phyloP scores from a whole-genome alignment of 331 rosid species.

The Pyracantha coccinea region DNA sequence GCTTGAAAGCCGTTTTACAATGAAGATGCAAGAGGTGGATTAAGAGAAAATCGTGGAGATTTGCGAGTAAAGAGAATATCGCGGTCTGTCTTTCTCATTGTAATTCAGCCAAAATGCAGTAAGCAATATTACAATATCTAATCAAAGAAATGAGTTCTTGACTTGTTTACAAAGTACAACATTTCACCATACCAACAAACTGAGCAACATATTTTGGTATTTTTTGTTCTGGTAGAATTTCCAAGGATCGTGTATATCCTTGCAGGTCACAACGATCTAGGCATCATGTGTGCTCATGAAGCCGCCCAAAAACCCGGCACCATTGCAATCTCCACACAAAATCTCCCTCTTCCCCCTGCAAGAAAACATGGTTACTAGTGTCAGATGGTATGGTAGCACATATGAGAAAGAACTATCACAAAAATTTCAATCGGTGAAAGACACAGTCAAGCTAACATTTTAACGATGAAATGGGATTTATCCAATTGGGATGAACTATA shows the following conservation, averaged over 20 bases:
- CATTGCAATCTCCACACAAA: slow-evolving; percentile 83
- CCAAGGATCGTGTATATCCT: neutral
- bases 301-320: slow-evolving; percentile 95
- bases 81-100: neutral
- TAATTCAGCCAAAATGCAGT: neutral
- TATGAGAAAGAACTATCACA: neutral
- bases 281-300: slow-evolving; percentile 78
- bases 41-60: no score
- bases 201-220: neutral
- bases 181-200: neutral
- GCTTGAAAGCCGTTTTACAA: no score
- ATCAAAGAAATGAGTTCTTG: neutral
- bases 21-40: no score
- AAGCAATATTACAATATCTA: neutral
- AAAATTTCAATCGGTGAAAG: neutral
- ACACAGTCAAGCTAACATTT: neutral
- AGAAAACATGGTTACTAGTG: neutral
- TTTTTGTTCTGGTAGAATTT: no score
- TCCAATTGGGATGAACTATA: neutral
- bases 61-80: no score
- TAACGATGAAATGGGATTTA: neutral
- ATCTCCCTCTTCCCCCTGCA: slow-evolving; percentile 86
- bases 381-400: neutral
- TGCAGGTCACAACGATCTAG: slow-evolving; percentile 21
- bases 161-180: neutral